Percentiles rank a stretch among this genome's conserved stretches.
phyloP scores from a whole-genome alignment of 768 basidiomycete species.

The Podaxis mareebaensis region DNA sequence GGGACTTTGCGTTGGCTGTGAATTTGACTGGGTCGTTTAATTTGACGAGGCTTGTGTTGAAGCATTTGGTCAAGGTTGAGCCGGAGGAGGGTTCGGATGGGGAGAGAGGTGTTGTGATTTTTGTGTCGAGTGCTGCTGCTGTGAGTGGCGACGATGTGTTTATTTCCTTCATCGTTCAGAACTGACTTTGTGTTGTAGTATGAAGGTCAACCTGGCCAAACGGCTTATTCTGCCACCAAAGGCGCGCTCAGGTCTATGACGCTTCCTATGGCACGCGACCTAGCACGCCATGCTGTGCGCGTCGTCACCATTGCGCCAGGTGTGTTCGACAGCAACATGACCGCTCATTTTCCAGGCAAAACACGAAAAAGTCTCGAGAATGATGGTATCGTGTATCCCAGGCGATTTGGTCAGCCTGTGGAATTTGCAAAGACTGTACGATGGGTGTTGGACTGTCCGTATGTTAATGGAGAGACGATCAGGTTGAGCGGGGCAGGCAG shows the following conservation, averaged over 20 bases:
- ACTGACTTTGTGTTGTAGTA: conserved; percentile 33
- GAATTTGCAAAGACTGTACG: conserved; percentile 54
- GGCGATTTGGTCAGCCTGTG: conserved; percentile 44
- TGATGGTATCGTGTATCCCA: conserved; percentile 44
- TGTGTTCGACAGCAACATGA: conserved; percentile 49
- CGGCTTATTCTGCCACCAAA: conserved; percentile 57
- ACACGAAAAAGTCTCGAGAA: conserved; percentile 38
- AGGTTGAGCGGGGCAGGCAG: conserved; percentile 46
- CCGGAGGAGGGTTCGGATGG: conserved; percentile 48
- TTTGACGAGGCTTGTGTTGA: conserved; percentile 52
- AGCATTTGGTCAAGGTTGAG: conserved; percentile 47
- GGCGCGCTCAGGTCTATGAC: conserved; percentile 59
- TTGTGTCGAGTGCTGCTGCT: conserved; percentile 57
- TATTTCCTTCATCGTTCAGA: not conserved
- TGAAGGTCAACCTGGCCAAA: conserved; percentile 58
- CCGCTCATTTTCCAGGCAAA: conserved; percentile 35
- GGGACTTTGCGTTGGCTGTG: conserved; percentile 52
- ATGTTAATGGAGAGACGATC: conserved; percentile 57
- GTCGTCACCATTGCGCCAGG: conserved; percentile 60
- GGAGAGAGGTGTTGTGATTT: conserved; percentile 59
- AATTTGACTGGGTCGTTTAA: conserved; percentile 64
- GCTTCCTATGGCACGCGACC: conserved; percentile 61
- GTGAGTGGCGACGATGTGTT: conserved; percentile 29
- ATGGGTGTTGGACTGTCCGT: conserved; percentile 51
- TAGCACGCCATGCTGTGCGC: conserved; percentile 50